Evolutionary conservation across 345 rosid species (phyloP).

Genomic region (Odontarrhena argentea): DNA sequence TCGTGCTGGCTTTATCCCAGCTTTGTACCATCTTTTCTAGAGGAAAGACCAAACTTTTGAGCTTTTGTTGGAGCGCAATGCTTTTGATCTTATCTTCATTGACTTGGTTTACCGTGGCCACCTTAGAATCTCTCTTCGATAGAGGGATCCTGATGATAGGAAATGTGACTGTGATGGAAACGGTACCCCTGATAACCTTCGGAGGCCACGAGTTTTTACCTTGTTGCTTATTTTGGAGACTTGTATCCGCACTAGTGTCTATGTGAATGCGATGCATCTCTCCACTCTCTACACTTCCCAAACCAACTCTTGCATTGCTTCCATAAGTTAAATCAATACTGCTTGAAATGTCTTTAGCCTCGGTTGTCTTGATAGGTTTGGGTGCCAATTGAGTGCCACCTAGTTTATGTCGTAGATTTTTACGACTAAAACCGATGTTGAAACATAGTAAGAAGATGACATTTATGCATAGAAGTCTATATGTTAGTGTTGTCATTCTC

Average conservation of each 20-base stretch:
- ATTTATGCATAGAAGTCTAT: background rate
- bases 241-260: background rate
- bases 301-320: background rate
- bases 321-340: background rate
- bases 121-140: background rate
- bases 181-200: background rate
- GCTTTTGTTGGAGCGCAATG: conserved; percentile 13
- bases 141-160: conserved; percentile 31
- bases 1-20: background rate
- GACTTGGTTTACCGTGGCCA: conserved; percentile 4
- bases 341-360: conserved; percentile 12
- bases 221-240: conserved; percentile 2
- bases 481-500: conserved; percentile 28
- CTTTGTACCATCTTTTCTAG: conserved; percentile 3
- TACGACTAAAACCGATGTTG: conserved; percentile 22
- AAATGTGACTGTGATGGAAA: conserved; percentile 25
- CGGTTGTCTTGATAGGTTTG: conserved; percentile 4
- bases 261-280: conserved; percentile 25
- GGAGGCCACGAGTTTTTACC: background rate
- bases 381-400: background rate
- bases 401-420: conserved; percentile 19
- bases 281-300: conserved; percentile 13
- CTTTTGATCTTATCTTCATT: conserved; percentile 22
- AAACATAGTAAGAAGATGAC: conserved; percentile 30
- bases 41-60: conserved; percentile 27